phyloP scores from a whole-genome alignment of 345 rosid species.

The Euphorbia tirucalli region DNA sequence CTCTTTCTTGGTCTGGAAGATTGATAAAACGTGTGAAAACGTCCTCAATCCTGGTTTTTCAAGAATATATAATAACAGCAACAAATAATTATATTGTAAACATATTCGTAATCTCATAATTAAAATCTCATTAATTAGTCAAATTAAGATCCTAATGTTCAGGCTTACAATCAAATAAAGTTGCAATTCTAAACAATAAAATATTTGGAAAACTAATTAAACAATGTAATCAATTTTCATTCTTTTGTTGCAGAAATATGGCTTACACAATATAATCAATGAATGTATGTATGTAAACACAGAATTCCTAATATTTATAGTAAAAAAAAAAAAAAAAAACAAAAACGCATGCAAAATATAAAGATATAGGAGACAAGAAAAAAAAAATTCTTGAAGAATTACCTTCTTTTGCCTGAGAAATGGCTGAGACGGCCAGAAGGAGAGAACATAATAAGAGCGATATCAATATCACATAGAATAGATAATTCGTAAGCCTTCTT shows the following conservation, averaged over 20 bases:
- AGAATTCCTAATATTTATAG: too few relatives aligned
- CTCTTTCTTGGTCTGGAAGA: conserved; percentile 70
- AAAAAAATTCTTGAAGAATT: not conserved
- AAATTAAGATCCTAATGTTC: not conserved
- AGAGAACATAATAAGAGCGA: conserved; percentile 85
- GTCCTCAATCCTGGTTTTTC: conserved; percentile 54
- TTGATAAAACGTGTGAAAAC: conserved; percentile 61
- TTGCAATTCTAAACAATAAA: not conserved
- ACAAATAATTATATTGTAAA: too few relatives aligned
- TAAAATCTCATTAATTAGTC: too few relatives aligned
- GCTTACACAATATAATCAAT: too few relatives aligned
- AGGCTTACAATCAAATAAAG: not conserved
- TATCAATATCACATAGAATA: conserved; percentile 74
- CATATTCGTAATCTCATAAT: too few relatives aligned
- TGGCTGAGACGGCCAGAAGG: conserved; percentile 67
- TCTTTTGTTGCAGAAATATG: too few relatives aligned
- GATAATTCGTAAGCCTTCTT: conserved; percentile 88
- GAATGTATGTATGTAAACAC: too few relatives aligned
- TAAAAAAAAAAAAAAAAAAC: too few relatives aligned
- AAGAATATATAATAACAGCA: not conserved
- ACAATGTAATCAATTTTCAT: too few relatives aligned
- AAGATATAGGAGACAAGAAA: not conserved
- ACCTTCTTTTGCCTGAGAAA: conserved; percentile 65
- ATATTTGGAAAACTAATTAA: not conserved
- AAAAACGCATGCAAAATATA: not conserved